These are phyloP conservation scores for Arthrinium phaeospermum DNA, from an alignment of 2,329 filamentous ascomycete species.

Conservation along the genomic window DNA sequence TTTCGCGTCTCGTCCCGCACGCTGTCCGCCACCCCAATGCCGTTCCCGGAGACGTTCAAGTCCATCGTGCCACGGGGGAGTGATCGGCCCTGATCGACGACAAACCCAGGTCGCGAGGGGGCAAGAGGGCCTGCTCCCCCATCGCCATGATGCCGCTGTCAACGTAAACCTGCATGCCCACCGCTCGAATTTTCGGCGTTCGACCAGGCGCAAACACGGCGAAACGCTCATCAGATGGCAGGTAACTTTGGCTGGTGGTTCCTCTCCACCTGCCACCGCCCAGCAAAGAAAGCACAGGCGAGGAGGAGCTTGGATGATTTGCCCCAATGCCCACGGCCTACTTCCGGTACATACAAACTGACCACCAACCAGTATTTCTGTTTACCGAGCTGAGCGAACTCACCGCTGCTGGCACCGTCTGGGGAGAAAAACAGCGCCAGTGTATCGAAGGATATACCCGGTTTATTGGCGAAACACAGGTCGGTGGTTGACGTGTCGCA, in stretches of 20 bases:
- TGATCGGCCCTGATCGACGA: constrained; percentile 6
- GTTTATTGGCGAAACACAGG: constrained; percentile 1
- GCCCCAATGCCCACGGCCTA: neutral
- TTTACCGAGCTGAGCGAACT: constrained; percentile 14
- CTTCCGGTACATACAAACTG: neutral
- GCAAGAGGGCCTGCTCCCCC: too few species aligned
- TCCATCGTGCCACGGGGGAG: neutral
- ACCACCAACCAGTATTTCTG: neutral
- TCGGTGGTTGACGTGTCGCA: constrained; percentile 4
- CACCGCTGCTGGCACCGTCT: neutral
- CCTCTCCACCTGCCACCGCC: neutral
- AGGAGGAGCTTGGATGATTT: neutral
- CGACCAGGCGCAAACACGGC: neutral
- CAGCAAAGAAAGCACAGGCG: neutral
- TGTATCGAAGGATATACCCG: neutral
- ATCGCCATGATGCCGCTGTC: constrained; percentile 5
- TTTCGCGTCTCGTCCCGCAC: constrained; percentile 16
- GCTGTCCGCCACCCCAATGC: neutral
- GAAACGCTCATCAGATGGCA: neutral
- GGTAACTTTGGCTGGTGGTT: neutral
- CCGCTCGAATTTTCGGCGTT: neutral
- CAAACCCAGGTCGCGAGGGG: neutral
- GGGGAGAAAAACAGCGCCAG: neutral
- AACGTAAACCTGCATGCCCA: constrained; percentile 2
- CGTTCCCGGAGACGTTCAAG: constrained; percentile 5